Percentiles rank a stretch among this genome's conserved stretches.
phyloP scores from a whole-genome alignment of 176 grass and related monocot species.

The Rhynchospora breviuscula region DNA sequence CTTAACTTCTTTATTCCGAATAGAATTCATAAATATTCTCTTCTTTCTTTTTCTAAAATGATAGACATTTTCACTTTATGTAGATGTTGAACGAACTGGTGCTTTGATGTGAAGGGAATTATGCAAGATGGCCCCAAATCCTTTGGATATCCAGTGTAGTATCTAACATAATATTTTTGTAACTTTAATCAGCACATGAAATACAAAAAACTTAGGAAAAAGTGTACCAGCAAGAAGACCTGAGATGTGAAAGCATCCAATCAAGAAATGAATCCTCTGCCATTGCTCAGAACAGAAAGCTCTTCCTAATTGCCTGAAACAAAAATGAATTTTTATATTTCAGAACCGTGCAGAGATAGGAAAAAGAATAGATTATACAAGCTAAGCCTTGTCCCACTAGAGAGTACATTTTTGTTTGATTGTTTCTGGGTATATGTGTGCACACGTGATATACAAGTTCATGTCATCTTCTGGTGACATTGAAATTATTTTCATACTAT shows the following conservation, averaged over 20 bases:
- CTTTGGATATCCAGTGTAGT: slow-evolving; percentile 94
- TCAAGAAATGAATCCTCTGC: slow-evolving; percentile 49
- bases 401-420: neutral
- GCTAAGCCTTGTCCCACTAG: neutral
- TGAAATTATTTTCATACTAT: neutral
- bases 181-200: slow-evolving; percentile 6
- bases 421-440: neutral
- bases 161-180: slow-evolving; percentile 35
- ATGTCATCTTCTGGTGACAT: neutral
- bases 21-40: neutral
- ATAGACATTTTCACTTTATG: slow-evolving; percentile 34
- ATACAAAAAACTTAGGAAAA: neutral
- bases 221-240: slow-evolving; percentile 57
- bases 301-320: neutral
- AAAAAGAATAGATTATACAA: neutral
- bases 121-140: slow-evolving; percentile 69
- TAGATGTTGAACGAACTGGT: slow-evolving; percentile 70
- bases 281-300: slow-evolving; percentile 23
- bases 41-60: neutral
- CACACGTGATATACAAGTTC: neutral
- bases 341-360: neutral
- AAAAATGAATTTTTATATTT: neutral
- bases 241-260: slow-evolving; percentile 62
- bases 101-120: slow-evolving; percentile 79
- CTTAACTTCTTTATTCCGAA: neutral